Evolutionary conservation across 2,329 filamentous ascomycete species (phyloP), one percentile per base, ranked within the genome.

Genomic region (Epichloe gansuensis): DNA sequence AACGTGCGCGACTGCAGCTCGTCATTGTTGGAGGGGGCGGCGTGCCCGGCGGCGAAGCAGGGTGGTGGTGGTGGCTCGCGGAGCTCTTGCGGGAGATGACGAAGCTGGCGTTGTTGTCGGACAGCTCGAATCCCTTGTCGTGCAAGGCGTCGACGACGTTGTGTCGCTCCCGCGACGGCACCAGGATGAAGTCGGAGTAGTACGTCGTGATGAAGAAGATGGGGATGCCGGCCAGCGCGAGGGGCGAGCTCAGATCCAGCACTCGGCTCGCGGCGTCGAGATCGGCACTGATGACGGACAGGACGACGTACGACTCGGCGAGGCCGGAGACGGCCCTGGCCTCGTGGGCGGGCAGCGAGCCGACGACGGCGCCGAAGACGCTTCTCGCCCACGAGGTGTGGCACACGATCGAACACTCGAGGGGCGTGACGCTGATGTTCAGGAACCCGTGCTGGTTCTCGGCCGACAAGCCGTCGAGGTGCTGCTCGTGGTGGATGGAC

Each of bases 121-220:
- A 85, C 60, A 96, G 91, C 60, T 86, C 83, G 63, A 96, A 96
- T 1, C 90, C 90, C 46, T 86, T 81, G 17, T 83, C 80, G 55
- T 91, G 76, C 5, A 97, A 75, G 0, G 89, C 86, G 54, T 82
- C 76, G 37, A 89, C 81, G 47, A 97, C 91, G 41, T 83, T 84
- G 28, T 78, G 72, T 49, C 85, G 82, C 62, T 86, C 82, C 63
- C 83, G 86, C 51, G 77, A 77, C 0, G 93, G 91, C 1, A 96
- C 89, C 38, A 97, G 78, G 61, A 98, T 94, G 69, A 95, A 97
- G 71, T 98, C 91, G 37, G 88, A 93, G 70, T 95, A 97, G 70
- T 97, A 98, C 35, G 90, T 96, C 3, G 91, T 96, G 67, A 96
- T 95, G 77, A 97, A 97, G 75, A 97, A 96, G 64, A 98, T 95